Conservation (phyloP, 1,139 yeast species). For the Debaryomyces fabryi region DNA sequence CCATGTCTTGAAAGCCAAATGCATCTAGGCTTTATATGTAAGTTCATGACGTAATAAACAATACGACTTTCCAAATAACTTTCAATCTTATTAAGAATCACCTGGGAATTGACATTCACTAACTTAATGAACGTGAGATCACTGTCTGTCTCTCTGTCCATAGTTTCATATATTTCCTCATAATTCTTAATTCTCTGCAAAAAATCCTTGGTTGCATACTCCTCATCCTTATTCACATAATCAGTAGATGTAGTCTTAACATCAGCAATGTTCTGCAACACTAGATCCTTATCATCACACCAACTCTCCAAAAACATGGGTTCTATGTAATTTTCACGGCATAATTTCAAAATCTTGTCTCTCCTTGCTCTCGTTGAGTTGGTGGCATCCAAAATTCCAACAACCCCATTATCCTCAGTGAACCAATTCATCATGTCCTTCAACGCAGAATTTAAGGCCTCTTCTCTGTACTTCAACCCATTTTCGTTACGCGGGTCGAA, state of each 20-base stretch:
- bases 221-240: slow-evolving; percentile 71
- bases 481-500: slow-evolving; percentile 69
- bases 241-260: slow-evolving; percentile 90
- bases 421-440: slow-evolving; percentile 91
- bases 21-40: slow-evolving; percentile 88
- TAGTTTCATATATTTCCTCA: slow-evolving; percentile 73
- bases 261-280: slow-evolving; percentile 78
- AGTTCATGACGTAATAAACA: slow-evolving; percentile 93
- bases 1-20: slow-evolving; percentile 97
- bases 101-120: slow-evolving; percentile 84
- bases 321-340: slow-evolving; percentile 70
- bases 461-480: slow-evolving; percentile 62
- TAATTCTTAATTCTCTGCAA: slow-evolving; percentile 72
- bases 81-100: slow-evolving; percentile 83
- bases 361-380: slow-evolving; percentile 74
- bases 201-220: slow-evolving; percentile 73
- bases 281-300: slow-evolving; percentile 81
- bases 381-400: slow-evolving; percentile 90
- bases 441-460: slow-evolving; percentile 74
- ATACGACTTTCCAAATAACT: slow-evolving; percentile 89
- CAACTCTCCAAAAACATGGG: slow-evolving; percentile 92
- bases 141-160: slow-evolving; percentile 57
- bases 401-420: slow-evolving; percentile 75
- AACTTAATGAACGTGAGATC: slow-evolving; percentile 82
- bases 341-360: slow-evolving; percentile 60